Conservation (phyloP, 2,329 filamentous ascomycete genomes). For the Acrocalymma vagum region DNA sequence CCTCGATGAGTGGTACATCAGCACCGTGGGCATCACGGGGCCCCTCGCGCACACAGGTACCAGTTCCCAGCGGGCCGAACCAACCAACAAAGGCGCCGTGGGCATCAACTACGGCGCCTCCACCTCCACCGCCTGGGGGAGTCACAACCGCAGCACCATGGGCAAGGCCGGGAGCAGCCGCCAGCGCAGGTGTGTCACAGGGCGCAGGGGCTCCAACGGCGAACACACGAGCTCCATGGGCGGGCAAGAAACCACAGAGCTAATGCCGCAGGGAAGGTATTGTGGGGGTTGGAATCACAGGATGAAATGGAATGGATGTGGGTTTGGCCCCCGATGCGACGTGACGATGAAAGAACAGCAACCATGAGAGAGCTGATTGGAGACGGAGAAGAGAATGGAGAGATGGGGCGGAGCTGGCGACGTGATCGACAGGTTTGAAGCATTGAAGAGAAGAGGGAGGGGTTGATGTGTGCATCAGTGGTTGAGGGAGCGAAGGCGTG, state of each 20-base stretch:
- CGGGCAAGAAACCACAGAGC: conserved; percentile 25
- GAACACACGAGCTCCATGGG: conserved; percentile 34
- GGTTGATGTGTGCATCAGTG: too few species aligned
- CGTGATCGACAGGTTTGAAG: too few species aligned
- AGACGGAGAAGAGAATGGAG: too few species aligned
- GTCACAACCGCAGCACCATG: conserved; percentile 36
- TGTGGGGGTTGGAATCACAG: too few species aligned
- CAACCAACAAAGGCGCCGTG: conserved; percentile 45
- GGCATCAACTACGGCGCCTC: conserved; percentile 29
- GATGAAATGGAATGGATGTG: too few species aligned
- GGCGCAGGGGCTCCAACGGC: conserved; percentile 10
- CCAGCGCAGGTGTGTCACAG: conserved; percentile 5
- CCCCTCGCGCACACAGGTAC: conserved; percentile 10
- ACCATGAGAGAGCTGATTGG: too few species aligned
- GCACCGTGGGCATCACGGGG: conserved; percentile 32
- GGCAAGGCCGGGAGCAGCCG: conserved; percentile 20
- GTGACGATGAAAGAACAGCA: too few species aligned
- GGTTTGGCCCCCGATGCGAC: too few species aligned
- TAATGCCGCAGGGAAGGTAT: too few species aligned
- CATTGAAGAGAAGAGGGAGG: too few species aligned
- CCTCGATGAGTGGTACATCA: conserved; percentile 21
- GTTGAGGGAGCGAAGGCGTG: too few species aligned
- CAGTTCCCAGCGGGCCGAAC: conserved; percentile 37
- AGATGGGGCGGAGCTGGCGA: too few species aligned
- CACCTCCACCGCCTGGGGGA: conserved; percentile 21